Evolutionary conservation across 805 yeast species (phyloP), one percentile per base, ranked within the genome.

Genomic region (Torulaspora microellipsoides): DNA sequence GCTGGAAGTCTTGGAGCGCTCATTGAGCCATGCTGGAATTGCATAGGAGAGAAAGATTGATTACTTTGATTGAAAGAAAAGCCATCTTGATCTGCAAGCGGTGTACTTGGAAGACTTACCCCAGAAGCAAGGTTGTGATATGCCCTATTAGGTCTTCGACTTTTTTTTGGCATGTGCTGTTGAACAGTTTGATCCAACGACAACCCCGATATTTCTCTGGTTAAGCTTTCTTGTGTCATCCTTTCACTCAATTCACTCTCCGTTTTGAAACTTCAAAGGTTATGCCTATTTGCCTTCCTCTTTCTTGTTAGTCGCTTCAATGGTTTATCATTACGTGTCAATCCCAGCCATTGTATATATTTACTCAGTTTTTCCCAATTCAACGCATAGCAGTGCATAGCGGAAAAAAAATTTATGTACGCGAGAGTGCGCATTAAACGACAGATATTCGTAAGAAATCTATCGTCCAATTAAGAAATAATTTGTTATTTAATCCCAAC

Each of bases 71-170:
- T 33, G 37, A 33, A 14, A n/a, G 29, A 28, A 46, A 43, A 29
- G 14, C 46, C 42, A 23, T 41, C 44, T 15, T 45, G 49, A 23
- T 38, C 34, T 15, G 46, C 8, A 38, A 42, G 39, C 11, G 48
- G 48, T 9, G 48, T 44, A 6, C 48, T 36, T n/a, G 51, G 51
- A 11, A 48, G 42, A 29, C 46, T 43, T 15, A 38, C 38, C 9
- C 50, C 49, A 8, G 52, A 32, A 12, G 48, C 53, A 32, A 60
- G 49, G 14, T 52, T 47, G 38, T 60, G 65, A 35, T 46, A 61
- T 10, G 62, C 66, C 35, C 67, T 56, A 31, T 54, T 45, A 27
- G 67, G 66, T 45, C 66, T 58, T 42, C 53, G 58, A 31, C 44
- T 39, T 36, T 57, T 61, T 36, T 45, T 59, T n/a, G 53, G 40